These are phyloP conservation scores for Tuber melanosporum DNA, from an alignment of 495 filamentous ascomycete species.

Conservation along the genomic window DNA sequence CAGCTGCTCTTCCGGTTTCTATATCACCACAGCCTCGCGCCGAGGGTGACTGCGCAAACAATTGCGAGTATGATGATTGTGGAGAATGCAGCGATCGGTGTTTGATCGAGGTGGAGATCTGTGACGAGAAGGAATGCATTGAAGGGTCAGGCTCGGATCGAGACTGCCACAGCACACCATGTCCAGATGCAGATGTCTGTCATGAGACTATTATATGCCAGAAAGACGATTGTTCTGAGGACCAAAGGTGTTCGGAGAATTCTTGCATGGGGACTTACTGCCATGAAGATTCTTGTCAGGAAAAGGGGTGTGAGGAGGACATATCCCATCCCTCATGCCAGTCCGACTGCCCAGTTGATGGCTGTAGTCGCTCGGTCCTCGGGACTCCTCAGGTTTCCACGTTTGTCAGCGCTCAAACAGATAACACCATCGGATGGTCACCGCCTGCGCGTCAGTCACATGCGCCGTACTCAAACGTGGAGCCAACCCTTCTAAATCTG, in stretches of 20 bases:
- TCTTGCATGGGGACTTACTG: slow-evolving; percentile 6
- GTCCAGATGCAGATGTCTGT: slow-evolving; percentile 28
- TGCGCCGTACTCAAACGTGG: slow-evolving; percentile 8
- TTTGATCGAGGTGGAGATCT: slow-evolving; percentile 27
- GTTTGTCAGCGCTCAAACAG: slow-evolving; percentile 6
- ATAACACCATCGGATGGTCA: slow-evolving; percentile 13
- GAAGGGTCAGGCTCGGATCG: neutral
- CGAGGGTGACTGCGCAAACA: slow-evolving; percentile 16
- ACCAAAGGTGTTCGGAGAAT: neutral
- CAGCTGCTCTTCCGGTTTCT: neutral
- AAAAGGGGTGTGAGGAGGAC: neutral
- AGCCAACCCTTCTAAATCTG: slow-evolving; percentile 21
- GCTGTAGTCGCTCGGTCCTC: neutral
- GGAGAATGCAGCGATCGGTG: slow-evolving; percentile 24
- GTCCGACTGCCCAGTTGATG: neutral
- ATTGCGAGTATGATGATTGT: slow-evolving; percentile 34
- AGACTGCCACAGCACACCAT: slow-evolving; percentile 17
- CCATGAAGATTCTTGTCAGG: slow-evolving; percentile 5
- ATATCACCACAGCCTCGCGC: neutral
- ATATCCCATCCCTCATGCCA: neutral
- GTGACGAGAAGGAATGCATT: slow-evolving; percentile 29
- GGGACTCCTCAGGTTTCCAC: slow-evolving; percentile 14
- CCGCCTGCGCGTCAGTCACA: neutral
- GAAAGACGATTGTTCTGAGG: slow-evolving; percentile 24
- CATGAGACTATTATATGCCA: slow-evolving; percentile 33